Base-by-base conservation (phyloP, 1,284 basidiomycete species). In the Rhizoctonia solani region DNA sequence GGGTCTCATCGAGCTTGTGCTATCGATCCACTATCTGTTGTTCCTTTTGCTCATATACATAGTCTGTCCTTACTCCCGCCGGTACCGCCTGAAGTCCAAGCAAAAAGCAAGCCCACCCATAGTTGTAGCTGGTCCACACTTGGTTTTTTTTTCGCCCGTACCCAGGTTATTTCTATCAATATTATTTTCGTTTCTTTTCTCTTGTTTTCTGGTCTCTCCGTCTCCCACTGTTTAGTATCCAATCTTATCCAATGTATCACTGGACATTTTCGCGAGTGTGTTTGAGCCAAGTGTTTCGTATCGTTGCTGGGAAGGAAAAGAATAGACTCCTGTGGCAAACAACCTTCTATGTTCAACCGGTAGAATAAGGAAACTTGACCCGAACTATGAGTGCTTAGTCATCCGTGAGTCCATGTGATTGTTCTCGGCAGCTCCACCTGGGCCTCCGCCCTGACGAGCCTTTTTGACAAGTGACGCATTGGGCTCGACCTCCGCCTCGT, bases 91-190 rank as follows among this genome's bases (percentile, higher is more conserved):
- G 34, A 49, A n/a, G n/a, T n/a, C n/a, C n/a, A n/a, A n/a, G n/a
- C n/a, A n/a, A n/a, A n/a, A n/a, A n/a, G n/a, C n/a, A n/a, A n/a
- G n/a, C n/a, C n/a, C n/a, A n/a, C n/a, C n/a, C n/a, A n/a, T n/a
- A n/a, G n/a, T n/a, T 34, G 27, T 30, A 32, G 37, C 44, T 21
- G 37, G 32, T 42, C 42, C 34, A 49, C 44, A 42, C 44, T 29
- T 32, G n/a, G 14, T 44, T 49, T 42, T 27, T 49, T 42, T 49
- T 19, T 49, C 16, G 56, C 49, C 25, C 44, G 41, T 8, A 16
- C 46, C 42, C 54, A 37, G 54, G 29, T 19, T 59, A 59, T 59
- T 55, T 59, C 56, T 59, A 59, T 59, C 25, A 59, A 59, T 59
- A 59, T 59, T 59, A 59, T 59, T 56, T 23, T 42, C 19, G 13